phyloP scores from a whole-genome alignment of 768 basidiomycete genomes.

The Suillus alpinus region DNA sequence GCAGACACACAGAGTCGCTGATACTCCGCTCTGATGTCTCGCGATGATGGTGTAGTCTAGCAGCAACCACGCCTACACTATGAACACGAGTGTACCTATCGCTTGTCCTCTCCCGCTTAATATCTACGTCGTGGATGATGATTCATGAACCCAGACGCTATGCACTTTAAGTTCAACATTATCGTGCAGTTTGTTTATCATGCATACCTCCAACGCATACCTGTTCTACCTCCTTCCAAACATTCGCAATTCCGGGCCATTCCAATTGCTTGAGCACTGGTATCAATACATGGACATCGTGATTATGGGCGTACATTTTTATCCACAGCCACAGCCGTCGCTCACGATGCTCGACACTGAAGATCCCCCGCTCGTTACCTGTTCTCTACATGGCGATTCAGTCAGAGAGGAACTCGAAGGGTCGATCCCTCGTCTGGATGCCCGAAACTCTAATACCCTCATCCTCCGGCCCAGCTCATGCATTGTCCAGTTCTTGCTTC shows the following conservation, averaged over 20 bases:
- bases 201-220: constrained; percentile 25
- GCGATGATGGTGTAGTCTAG: constrained; percentile 29
- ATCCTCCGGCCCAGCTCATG: constrained; percentile 26
- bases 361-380: constrained; percentile 19
- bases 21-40: constrained; percentile 14
- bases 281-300: background rate
- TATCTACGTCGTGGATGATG: constrained; percentile 19
- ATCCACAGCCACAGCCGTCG: background rate
- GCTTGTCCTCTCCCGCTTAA: constrained; percentile 15
- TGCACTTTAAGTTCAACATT: constrained; percentile 26
- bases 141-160: constrained; percentile 20
- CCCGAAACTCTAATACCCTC: constrained; percentile 25
- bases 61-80: constrained; percentile 26
- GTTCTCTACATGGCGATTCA: constrained; percentile 23
- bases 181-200: constrained; percentile 27
- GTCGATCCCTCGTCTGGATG: constrained; percentile 12
- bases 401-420: constrained; percentile 10
- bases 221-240: constrained; percentile 5
- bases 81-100: constrained; percentile 26
- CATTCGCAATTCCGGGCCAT: background rate
- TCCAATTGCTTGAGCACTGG: background rate
- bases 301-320: background rate
- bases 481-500: constrained; percentile 28
- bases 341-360: constrained; percentile 13
- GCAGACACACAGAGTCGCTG: too few species aligned